phyloP scores from a whole-genome alignment of 2,329 filamentous ascomycete species.

The Scedosporium dehoogii region DNA sequence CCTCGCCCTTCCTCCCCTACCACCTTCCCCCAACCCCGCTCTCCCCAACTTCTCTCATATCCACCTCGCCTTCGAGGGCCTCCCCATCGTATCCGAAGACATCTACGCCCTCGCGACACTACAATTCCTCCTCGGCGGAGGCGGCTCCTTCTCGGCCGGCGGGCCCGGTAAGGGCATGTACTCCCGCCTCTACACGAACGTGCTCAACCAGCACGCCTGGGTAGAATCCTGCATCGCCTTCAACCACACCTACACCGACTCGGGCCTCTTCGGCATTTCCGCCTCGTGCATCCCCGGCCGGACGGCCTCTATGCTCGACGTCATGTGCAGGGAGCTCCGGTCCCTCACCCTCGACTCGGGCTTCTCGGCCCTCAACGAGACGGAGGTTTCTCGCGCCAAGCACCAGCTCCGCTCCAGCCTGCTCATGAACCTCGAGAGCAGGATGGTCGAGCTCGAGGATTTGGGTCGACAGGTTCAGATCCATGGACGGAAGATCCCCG shows the following conservation, averaged over 20 bases:
- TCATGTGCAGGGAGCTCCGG: constrained; percentile 86
- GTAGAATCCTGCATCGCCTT: constrained; percentile 93
- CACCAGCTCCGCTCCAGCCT: constrained; percentile 86
- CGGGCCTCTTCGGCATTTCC: constrained; percentile 88
- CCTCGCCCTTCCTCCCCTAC: constrained; percentile 71
- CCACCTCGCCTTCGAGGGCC: constrained; percentile 89
- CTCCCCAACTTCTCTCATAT: constrained; percentile 81
- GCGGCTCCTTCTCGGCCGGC: constrained; percentile 92
- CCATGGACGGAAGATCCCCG: constrained; percentile 86
- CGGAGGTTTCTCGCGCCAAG: constrained; percentile 86
- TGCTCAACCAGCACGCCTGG: constrained; percentile 95
- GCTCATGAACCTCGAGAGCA: constrained; percentile 93
- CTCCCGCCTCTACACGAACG: constrained; percentile 92
- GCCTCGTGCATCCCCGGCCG: constrained; percentile 73
- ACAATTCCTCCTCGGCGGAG: constrained; percentile 90
- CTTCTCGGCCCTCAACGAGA: constrained; percentile 58
- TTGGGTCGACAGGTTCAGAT: constrained; percentile 91
- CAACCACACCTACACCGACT: constrained; percentile 96
- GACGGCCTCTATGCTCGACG: constrained; percentile 78
- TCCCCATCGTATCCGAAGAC: constrained; percentile 81
- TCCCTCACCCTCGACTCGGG: constrained; percentile 67
- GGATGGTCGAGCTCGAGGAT: constrained; percentile 97
- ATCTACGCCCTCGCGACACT: constrained; percentile 95
- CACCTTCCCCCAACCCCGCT: constrained; percentile 66
- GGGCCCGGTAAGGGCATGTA: constrained; percentile 99